phyloP scores from a whole-genome alignment of 371 early-diverging fungal genomes.

The Rhizopus stolonifer region DNA sequence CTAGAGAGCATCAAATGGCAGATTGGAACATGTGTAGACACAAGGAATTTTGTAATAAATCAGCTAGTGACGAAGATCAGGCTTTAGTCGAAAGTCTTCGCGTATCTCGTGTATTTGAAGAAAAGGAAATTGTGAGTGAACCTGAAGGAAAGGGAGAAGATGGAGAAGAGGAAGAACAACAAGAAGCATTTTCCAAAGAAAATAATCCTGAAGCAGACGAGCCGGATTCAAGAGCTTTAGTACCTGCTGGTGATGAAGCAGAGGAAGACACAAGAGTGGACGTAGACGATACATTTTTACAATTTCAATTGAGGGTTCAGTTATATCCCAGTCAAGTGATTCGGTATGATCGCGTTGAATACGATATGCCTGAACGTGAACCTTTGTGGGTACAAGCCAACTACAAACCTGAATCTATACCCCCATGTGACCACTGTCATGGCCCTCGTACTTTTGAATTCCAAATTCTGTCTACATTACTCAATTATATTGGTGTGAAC shows the following conservation, averaged over 20 bases:
- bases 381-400: constrained; percentile 83
- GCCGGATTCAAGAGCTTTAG: constrained; percentile 47
- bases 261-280: constrained; percentile 78
- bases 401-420: constrained; percentile 66
- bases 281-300: constrained; percentile 89
- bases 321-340: constrained; percentile 85
- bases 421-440: constrained; percentile 76
- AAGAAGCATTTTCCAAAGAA: constrained; percentile 38
- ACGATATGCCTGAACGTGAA: constrained; percentile 55
- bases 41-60: constrained; percentile 62
- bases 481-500: constrained; percentile 80
- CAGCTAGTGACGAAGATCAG: constrained; percentile 18
- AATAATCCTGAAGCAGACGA: constrained; percentile 24
- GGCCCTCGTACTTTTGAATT: constrained; percentile 86
- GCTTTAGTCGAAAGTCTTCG: constrained; percentile 22
- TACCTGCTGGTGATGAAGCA: constrained; percentile 66
- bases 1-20: constrained; percentile 77
- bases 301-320: constrained; percentile 86
- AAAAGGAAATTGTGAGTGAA: constrained; percentile 77
- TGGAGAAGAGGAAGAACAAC: constrained; percentile 49
- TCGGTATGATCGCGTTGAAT: constrained; percentile 77
- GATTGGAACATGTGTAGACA: constrained; percentile 85
- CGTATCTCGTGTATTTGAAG: constrained; percentile 53
- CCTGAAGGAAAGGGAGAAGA: constrained; percentile 60
- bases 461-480: constrained; percentile 78